Evolutionary conservation across 2,329 filamentous ascomycete genomes (phyloP).

Genomic region (Didymella lethalis): DNA sequence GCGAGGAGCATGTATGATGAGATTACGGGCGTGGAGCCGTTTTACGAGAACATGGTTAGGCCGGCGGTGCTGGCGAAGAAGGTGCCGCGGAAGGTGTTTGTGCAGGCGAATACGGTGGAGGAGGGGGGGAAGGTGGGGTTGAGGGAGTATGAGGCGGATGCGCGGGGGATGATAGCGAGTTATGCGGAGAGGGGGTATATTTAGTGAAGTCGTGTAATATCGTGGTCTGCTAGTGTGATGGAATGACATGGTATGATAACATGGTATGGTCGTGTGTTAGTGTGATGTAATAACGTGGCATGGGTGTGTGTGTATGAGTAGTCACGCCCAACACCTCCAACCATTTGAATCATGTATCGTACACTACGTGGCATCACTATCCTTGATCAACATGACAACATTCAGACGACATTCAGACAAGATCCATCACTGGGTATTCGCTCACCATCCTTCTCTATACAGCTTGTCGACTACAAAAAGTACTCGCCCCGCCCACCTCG

Average conservation of each 20-base stretch:
- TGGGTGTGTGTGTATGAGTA: too few species aligned
- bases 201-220: constrained; percentile 13
- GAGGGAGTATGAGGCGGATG: constrained; percentile 84
- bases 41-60: constrained; percentile 82
- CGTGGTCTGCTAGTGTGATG: background rate
- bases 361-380: too few species aligned
- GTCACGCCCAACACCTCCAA: too few species aligned
- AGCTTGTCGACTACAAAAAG: constrained; percentile 52
- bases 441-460: too few species aligned
- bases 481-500: constrained; percentile 60
- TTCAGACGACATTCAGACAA: too few species aligned
- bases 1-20: constrained; percentile 83
- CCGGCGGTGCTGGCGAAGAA: constrained; percentile 78
- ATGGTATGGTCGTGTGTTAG: too few species aligned
- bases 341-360: too few species aligned
- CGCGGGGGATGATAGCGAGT: constrained; percentile 71
- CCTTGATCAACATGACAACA: too few species aligned
- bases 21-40: constrained; percentile 85
- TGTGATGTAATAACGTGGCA: too few species aligned
- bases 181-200: constrained; percentile 50
- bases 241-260: too few species aligned
- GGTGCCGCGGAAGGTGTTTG: constrained; percentile 88
- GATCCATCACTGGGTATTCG: too few species aligned
- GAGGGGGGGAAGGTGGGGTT: constrained; percentile 62
- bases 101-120: constrained; percentile 88